Percentiles rank a stretch among this genome's conserved stretches.
These are phyloP conservation scores for Omphalea diandra DNA, from an alignment of 441 rosid species.

Conservation along the genomic window DNA sequence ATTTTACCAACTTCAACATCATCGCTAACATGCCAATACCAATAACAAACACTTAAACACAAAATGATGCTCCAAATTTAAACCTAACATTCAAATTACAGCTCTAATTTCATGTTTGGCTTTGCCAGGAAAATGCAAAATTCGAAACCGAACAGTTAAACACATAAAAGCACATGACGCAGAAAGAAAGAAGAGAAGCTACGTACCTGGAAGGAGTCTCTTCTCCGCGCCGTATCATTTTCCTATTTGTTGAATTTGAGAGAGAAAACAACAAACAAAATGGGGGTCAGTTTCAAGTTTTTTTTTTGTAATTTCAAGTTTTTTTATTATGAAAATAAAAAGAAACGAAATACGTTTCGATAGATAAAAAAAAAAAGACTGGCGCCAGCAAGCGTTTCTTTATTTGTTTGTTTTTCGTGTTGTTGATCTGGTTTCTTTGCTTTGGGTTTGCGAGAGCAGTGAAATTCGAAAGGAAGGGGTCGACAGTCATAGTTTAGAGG, in stretches of 20 bases:
- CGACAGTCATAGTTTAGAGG: not conserved
- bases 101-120: constrained; percentile 3
- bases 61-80: too few relatives aligned
- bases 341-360: constrained; percentile 10
- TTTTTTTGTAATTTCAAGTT: too few relatives aligned
- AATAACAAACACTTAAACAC: too few relatives aligned
- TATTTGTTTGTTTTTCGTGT: too few relatives aligned
- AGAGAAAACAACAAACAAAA: not conserved
- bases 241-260: not conserved
- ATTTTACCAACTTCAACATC: too few relatives aligned
- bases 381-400: constrained; percentile 19
- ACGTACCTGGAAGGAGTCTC: constrained; percentile 65
- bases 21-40: not conserved
- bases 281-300: not conserved
- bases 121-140: not conserved
- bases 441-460: not conserved
- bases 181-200: not conserved
- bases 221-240: constrained; percentile 52
- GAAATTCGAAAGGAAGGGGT: not conserved
- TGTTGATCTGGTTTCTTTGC: constrained; percentile 9
- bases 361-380: constrained; percentile 15
- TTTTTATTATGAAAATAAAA: too few relatives aligned
- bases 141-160: not conserved
- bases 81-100: constrained; percentile 12
- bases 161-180: not conserved